Conservation (phyloP, 2,329 filamentous ascomycete species). For the Exophiala lecanii-corni region DNA sequence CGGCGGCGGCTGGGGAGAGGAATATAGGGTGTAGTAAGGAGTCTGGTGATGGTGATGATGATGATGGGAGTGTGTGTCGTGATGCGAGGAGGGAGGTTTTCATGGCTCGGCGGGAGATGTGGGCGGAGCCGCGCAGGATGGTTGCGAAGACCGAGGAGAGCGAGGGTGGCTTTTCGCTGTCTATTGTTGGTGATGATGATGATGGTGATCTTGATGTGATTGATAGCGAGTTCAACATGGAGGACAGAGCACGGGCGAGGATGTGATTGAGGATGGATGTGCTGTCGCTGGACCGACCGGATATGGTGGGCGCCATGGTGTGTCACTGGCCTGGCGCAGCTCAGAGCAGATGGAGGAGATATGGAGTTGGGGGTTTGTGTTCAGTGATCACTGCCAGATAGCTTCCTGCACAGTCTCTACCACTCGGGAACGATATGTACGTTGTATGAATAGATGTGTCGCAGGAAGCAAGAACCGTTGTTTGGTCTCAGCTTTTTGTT, state of each 20-base stretch:
- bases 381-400: background rate
- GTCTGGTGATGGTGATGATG: slow-evolving; percentile 2
- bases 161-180: slow-evolving; percentile 11
- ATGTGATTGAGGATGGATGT: slow-evolving; percentile 7
- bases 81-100: slow-evolving; percentile 1
- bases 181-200: slow-evolving; percentile 5
- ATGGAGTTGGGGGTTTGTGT: background rate
- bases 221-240: too few species aligned
- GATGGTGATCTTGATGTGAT: too few species aligned
- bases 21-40: slow-evolving; percentile 6
- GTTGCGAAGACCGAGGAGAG: slow-evolving; percentile 24
- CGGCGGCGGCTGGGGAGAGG: background rate
- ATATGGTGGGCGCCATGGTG: slow-evolving; percentile 16
- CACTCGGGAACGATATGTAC: too few species aligned
- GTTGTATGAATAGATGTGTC: too few species aligned
- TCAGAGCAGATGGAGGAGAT: background rate
- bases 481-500: slow-evolving; percentile 2
- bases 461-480: too few species aligned
- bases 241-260: slow-evolving; percentile 14
- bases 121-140: slow-evolving; percentile 16
- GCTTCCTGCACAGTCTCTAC: too few species aligned
- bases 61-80: background rate
- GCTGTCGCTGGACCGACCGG: slow-evolving; percentile 8
- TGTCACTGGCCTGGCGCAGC: background rate
- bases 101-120: slow-evolving; percentile 13